Conservation (phyloP, 495 filamentous ascomycete genomes). For the Xylona heveae region DNA sequence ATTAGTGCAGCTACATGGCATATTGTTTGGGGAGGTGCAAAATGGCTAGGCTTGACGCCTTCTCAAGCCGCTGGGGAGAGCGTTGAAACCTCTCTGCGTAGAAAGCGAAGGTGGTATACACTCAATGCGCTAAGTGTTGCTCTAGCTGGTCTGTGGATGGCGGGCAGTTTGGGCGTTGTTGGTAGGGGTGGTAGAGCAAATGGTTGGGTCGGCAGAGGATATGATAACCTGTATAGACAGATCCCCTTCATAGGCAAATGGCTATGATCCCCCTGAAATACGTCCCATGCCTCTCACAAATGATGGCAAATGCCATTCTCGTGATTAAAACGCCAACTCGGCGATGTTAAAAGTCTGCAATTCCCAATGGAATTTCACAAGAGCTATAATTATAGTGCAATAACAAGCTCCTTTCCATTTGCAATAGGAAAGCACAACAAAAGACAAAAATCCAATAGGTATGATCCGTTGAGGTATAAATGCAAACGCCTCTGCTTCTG, state of each 20-base stretch:
- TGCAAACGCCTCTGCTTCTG: too few relatives aligned
- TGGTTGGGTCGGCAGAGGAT: slow-evolving; percentile 63
- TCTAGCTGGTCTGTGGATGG: slow-evolving; percentile 49
- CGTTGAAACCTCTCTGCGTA: slow-evolving; percentile 22
- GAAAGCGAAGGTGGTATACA: slow-evolving; percentile 40
- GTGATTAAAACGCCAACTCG: too few relatives aligned
- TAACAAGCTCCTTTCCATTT: too few relatives aligned
- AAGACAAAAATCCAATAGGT: too few relatives aligned
- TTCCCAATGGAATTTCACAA: too few relatives aligned
- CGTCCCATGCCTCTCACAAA: too few relatives aligned
- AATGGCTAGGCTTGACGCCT: slow-evolving; percentile 40
- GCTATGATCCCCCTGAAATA: too few relatives aligned
- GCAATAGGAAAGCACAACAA: too few relatives aligned
- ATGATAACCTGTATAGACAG: slow-evolving; percentile 43
- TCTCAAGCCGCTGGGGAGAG: slow-evolving; percentile 21
- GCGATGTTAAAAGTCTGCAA: too few relatives aligned
- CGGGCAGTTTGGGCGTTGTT: slow-evolving; percentile 58
- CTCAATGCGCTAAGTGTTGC: slow-evolving; percentile 39
- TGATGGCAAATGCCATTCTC: too few relatives aligned
- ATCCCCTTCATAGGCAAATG: slow-evolving; percentile 30
- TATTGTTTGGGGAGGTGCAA: slow-evolving; percentile 62
- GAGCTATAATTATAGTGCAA: too few relatives aligned
- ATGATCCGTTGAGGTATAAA: too few relatives aligned
- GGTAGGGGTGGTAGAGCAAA: slow-evolving; percentile 43
- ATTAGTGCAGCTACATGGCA: slow-evolving; percentile 53